phyloP scores from a whole-genome alignment of 106 monocot species.

The Allium sativum region DNA sequence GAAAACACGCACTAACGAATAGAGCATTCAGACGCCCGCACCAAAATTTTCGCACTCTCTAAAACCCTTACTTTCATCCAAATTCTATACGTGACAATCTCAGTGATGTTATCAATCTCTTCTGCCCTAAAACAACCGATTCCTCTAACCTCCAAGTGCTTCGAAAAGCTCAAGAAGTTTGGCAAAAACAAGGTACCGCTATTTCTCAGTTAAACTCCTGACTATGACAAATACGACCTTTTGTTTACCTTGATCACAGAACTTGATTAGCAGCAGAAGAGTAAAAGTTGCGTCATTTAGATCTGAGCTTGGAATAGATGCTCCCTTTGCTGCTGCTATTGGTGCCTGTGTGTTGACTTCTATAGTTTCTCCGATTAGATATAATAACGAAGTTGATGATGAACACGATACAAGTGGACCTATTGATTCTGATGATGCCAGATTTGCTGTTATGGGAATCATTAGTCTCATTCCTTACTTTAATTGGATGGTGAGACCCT shows the following conservation, averaged over 20 bases:
- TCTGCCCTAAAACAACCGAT: too few relatives aligned
- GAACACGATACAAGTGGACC: conserved; percentile 29
- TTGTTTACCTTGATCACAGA: background rate
- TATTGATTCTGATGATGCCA: conserved; percentile 63
- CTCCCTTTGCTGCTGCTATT: conserved; percentile 76
- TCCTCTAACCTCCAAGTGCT: too few relatives aligned
- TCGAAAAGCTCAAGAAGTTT: too few relatives aligned
- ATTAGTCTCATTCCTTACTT: conserved; percentile 95
- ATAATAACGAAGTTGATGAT: conserved; percentile 15
- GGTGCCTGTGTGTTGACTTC: conserved; percentile 81
- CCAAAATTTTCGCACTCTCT: too few relatives aligned
- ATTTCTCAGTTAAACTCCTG: too few relatives aligned
- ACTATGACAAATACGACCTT: background rate
- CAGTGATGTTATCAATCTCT: too few relatives aligned
- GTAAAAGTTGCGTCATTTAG: conserved; percentile 14
- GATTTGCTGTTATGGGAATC: conserved; percentile 81
- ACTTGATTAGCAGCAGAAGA: conserved; percentile 4
- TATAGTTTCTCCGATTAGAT: conserved; percentile 34
- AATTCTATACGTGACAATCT: too few relatives aligned
- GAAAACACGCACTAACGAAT: too few relatives aligned
- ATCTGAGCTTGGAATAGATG: conserved; percentile 60
- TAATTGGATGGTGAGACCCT: conserved; percentile 66
- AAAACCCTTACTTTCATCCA: too few relatives aligned
- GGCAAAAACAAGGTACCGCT: too few relatives aligned
- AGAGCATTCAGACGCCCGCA: too few relatives aligned